phyloP scores from a whole-genome alignment of 371 early-diverging fungal genomes.

The Mucor lusitanicus region DNA sequence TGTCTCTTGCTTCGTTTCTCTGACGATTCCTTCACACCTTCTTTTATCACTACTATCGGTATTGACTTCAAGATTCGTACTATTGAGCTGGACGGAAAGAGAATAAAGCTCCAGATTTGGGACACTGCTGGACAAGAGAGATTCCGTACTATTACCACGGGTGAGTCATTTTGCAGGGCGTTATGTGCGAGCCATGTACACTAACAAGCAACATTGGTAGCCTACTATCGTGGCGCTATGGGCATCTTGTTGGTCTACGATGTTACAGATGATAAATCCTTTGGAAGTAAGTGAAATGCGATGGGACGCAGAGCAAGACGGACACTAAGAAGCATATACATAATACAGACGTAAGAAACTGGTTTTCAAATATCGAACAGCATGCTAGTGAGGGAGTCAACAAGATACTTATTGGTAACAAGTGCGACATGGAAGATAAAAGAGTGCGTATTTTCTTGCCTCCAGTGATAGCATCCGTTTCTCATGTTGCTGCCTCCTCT shows the following conservation, averaged over 20 bases:
- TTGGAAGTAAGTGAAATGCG: constrained; percentile 72
- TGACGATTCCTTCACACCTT: constrained; percentile 98
- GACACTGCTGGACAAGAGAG: constrained; percentile 99
- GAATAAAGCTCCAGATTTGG: constrained; percentile 99
- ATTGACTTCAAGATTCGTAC: constrained; percentile 99
- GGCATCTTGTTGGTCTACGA: constrained; percentile 99
- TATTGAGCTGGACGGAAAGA: constrained; percentile 96
- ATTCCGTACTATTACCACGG: constrained; percentile 99
- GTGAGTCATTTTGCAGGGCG: constrained; percentile 28
- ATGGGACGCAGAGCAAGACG: constrained; percentile 12
- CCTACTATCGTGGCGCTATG: constrained; percentile 99
- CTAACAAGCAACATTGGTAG: constrained; percentile 25
- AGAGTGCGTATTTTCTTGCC: constrained; percentile 46
- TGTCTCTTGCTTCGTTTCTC: constrained; percentile 95
- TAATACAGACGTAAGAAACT: constrained; percentile 96
- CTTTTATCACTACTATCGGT: constrained; percentile 98
- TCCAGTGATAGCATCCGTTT: constrained; percentile 80
- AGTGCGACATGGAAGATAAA: constrained; percentile 94
- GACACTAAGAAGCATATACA: constrained; percentile 97
- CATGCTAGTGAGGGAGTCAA: constrained; percentile 97
- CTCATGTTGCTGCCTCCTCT: constrained; percentile 26
- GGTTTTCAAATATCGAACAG: constrained; percentile 98
- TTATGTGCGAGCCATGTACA: background rate
- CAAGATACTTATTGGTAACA: constrained; percentile 99
- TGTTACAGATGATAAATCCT: constrained; percentile 97